Conservation (phyloP, 345 rosid genomes). For the Capsella bursapastoris region DNA sequence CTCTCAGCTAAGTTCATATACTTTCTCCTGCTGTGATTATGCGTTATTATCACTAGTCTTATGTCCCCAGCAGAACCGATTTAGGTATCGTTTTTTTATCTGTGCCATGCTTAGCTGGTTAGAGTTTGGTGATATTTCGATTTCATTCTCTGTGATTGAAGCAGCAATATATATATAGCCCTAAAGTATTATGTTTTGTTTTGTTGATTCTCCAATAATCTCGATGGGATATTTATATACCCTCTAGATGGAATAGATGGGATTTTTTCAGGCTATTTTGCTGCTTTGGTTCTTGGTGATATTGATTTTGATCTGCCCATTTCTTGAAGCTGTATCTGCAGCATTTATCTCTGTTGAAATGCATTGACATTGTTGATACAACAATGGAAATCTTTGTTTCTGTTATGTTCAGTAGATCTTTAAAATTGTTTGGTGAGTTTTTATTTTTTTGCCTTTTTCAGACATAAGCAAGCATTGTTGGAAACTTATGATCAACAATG, state of each 20-base stretch:
- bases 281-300: constrained; percentile 4
- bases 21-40: background rate
- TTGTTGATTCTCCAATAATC: background rate
- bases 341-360: background rate
- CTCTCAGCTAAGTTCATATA: background rate
- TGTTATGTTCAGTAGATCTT: constrained; percentile 3
- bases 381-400: background rate
- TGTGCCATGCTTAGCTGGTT: constrained; percentile 11
- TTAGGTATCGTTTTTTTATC: background rate
- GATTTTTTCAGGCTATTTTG: background rate
- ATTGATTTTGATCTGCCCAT: constrained; percentile 3
- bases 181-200: background rate
- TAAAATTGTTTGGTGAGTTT: background rate
- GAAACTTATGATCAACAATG: constrained; percentile 95
- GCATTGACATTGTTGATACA: background rate
- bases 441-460: constrained; percentile 39
- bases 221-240: background rate
- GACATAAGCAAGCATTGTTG: constrained; percentile 86
- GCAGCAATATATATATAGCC: background rate
- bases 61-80: background rate
- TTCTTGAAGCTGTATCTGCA: background rate
- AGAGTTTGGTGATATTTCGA: constrained; percentile 7
- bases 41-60: constrained; percentile 3
- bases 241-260: background rate
- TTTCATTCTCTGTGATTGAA: background rate